Conservation (phyloP, 2,329 filamentous ascomycete species). For the Hypoxylon sp. region DNA sequence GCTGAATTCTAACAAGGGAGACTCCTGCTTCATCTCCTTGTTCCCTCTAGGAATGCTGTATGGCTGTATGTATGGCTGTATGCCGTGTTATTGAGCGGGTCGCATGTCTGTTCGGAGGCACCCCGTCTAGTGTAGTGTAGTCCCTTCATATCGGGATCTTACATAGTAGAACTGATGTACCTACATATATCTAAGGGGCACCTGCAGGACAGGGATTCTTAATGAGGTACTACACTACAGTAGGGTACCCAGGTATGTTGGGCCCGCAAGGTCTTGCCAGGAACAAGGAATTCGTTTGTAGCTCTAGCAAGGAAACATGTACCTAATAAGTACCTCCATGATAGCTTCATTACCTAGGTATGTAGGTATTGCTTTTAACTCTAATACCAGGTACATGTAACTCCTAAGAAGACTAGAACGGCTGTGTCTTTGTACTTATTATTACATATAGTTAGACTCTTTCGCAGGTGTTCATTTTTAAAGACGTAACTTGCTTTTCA, state of each 20-base stretch:
- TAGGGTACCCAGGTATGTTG: too few species aligned
- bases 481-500: too few species aligned
- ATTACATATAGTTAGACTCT: too few species aligned
- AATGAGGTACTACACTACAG: conserved; percentile 22
- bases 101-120: conserved; percentile 10
- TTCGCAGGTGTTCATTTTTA: too few species aligned
- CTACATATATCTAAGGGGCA: conserved; percentile 25
- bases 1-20: conserved; percentile 30
- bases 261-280: conserved; percentile 25
- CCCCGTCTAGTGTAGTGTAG: conserved; percentile 36
- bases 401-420: too few species aligned
- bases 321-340: conserved; percentile 7
- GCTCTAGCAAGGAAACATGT: conserved; percentile 3
- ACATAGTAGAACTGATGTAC: conserved; percentile 22
- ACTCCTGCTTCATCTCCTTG: conserved; percentile 38
- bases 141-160: conserved; percentile 39
- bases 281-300: conserved; percentile 33
- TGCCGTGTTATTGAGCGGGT: conserved; percentile 32
- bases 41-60: conserved; percentile 8
- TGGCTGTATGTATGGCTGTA: conserved; percentile 1
- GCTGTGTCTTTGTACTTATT: too few species aligned
- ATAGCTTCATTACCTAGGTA: background rate
- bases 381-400: too few species aligned
- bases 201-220: conserved; percentile 35
- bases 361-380: too few species aligned